Evolutionary conservation across 371 early-diverging fungal species (phyloP), one percentile per base, ranked within the genome.

Genomic region (Sporodiniella umbellata): DNA sequence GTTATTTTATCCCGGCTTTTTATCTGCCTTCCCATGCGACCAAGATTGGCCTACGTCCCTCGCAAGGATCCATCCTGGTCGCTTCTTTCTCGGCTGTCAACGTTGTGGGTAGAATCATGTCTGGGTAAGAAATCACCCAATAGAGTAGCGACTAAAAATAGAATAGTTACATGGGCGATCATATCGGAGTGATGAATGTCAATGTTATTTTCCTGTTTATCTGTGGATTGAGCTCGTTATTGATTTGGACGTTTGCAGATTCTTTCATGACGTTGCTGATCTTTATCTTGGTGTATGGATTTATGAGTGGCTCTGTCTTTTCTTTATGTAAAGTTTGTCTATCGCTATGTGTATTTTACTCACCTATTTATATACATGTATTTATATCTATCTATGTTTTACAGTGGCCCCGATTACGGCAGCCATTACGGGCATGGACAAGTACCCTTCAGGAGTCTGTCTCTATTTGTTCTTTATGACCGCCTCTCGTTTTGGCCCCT

Each of bases 201-300:
- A 68, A 81, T 56, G 62, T 63, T 14, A 31, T 73, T 0, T 79
- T 79, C 45, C 60, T 80, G 3, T 51, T 70, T 12, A 39, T 75
- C 7, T 70, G 81, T 21, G 64, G 79, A 5, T 46, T 84, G 3
- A 66, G 74, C 43, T 65, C 75, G 3, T 52, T 86, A 8, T 56
- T 86, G 21, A 48, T 87, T 14, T 89, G 89, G 89, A 61, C 81
- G 22, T 58, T 86, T 60, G 64, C 80, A 23, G 51, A 67, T 42
- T 49, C 64, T 10, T 75, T 75, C 38, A 60, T 65, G 0, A 62
- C 72, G 2, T 57, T 81, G 18, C 45, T 79, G 31, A 54, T 71
- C 5, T 84, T 84, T 51, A 69, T 79, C n/a, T 33, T 83, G 14
- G 39, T 79, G 35, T 86, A 81, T 42, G 86, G 86, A 2, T 53